Percentiles rank a stretch among this genome's conserved stretches.
phyloP scores from a whole-genome alignment of 371 early-diverging fungal genomes.

The Mortierella sp. region DNA sequence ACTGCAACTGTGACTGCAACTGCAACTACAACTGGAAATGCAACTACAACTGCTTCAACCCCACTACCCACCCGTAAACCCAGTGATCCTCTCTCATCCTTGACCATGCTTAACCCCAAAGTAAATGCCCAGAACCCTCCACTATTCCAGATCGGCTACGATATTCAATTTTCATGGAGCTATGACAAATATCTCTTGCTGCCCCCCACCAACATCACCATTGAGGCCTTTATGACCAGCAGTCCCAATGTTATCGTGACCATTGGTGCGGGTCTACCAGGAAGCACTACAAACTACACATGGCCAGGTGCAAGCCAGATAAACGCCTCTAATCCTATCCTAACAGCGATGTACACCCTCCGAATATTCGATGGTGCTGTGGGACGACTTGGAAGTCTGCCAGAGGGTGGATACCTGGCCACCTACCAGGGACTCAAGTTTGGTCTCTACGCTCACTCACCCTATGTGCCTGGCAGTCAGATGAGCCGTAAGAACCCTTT shows the following conservation, averaged over 20 bases:
- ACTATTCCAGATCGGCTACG: constrained; percentile 31
- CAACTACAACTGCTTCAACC: constrained; percentile 14
- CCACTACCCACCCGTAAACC: constrained; percentile 14
- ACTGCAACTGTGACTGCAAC: constrained; percentile 3
- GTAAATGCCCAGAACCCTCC: constrained; percentile 23
- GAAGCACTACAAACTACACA: constrained; percentile 31
- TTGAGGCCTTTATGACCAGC: constrained; percentile 27
- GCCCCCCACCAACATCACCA: constrained; percentile 35
- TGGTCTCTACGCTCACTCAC: constrained; percentile 27
- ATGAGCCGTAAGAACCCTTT: constrained; percentile 25
- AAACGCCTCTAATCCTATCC: constrained; percentile 26
- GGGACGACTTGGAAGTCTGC: constrained; percentile 21
- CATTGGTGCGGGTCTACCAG: constrained; percentile 33
- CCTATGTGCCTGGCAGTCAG: constrained; percentile 20
- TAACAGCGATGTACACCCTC: constrained; percentile 34
- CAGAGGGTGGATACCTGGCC: constrained; percentile 28
- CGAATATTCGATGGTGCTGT: constrained; percentile 49
- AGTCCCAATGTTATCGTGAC: constrained; percentile 19
- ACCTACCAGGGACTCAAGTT: constrained; percentile 32
- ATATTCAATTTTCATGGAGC: constrained; percentile 41
- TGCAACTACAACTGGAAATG: constrained; percentile 7
- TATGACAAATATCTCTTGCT: constrained; percentile 24
- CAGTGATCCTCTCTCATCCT: constrained; percentile 11
- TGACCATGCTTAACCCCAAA: constrained; percentile 33
- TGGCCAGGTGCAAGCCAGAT: constrained; percentile 37